A percentile compares a stretch with the other conserved stretches of the same genome.
phyloP scores from a whole-genome alignment of 768 basidiomycete species.

The Mycena latifolia region DNA sequence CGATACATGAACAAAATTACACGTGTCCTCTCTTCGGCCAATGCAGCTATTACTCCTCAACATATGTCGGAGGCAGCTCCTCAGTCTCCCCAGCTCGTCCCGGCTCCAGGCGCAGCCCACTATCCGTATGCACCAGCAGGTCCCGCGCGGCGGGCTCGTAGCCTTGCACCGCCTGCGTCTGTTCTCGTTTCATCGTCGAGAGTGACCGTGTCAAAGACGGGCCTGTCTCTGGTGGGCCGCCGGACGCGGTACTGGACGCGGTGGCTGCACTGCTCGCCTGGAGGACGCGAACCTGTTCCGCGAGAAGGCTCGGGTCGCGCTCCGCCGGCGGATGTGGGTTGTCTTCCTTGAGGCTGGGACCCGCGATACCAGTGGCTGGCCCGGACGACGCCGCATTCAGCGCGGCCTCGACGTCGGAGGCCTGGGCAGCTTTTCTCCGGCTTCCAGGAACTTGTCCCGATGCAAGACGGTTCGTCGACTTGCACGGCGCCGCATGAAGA shows the following conservation, averaged over 20 bases:
- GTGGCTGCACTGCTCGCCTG: too few species aligned
- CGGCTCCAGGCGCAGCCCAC: background rate
- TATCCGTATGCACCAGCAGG: background rate
- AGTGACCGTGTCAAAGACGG: background rate
- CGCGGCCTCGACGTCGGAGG: background rate
- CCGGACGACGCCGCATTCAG: background rate
- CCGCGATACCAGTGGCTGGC: too few species aligned
- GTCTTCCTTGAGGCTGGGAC: too few species aligned
- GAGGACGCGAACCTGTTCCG: background rate
- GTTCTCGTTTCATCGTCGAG: slow-evolving; percentile 5
- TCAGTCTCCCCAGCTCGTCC: background rate
- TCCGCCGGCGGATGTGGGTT: background rate
- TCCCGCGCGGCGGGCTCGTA: background rate
- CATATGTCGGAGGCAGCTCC: background rate
- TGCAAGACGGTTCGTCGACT: background rate
- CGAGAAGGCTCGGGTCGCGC: background rate
- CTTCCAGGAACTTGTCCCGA: background rate
- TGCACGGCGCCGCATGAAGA: background rate
- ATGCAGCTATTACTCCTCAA: too few species aligned
- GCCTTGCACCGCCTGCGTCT: background rate
- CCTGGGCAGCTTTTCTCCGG: background rate
- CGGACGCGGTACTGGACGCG: too few species aligned
- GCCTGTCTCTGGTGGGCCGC: too few species aligned
- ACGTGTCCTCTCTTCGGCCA: too few species aligned
- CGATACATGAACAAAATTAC: too few species aligned